These are phyloP conservation scores for Haematococcus lacustris DNA, from an alignment of 139 green algal genomes.

Conservation along the genomic window DNA sequence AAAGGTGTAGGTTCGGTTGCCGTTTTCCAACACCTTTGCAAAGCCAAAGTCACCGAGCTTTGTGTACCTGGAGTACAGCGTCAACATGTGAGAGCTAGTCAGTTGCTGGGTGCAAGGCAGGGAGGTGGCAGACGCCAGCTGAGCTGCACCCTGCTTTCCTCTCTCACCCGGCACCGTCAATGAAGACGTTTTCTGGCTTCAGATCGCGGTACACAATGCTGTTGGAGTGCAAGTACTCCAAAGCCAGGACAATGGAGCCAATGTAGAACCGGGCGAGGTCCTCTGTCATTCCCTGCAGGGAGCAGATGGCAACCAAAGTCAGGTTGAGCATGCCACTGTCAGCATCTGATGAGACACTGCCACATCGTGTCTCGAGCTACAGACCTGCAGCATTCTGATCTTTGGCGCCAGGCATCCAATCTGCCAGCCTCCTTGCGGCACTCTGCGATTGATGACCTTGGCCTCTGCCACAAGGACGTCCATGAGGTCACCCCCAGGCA, in stretches of 20 bases:
- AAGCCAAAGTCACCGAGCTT: constrained; percentile 98
- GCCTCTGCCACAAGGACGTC: constrained; percentile 81
- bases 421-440: constrained; percentile 45
- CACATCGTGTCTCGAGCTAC: too few species aligned
- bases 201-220: constrained; percentile 93
- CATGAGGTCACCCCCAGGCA: constrained; percentile 92
- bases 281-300: constrained; percentile 70
- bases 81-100: too few species aligned
- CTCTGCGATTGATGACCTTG: constrained; percentile 66
- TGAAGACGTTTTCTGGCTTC: constrained; percentile 98
- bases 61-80: constrained; percentile 58
- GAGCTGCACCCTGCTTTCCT: not conserved
- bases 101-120: too few species aligned
- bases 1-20: constrained; percentile 90
- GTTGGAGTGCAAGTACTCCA: constrained; percentile 93
- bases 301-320: not conserved
- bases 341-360: too few species aligned
- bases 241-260: constrained; percentile 76
- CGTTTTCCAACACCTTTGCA: constrained; percentile 81
- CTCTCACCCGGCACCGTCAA: constrained; percentile 51
- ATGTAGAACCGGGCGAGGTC: constrained; percentile 84
- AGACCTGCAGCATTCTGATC: constrained; percentile 37
- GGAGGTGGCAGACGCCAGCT: too few species aligned
- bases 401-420: constrained; percentile 39
- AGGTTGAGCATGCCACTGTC: too few species aligned